Conservation (phyloP, 2,329 filamentous ascomycete species). For the Pseudogymnoascus sp. region DNA sequence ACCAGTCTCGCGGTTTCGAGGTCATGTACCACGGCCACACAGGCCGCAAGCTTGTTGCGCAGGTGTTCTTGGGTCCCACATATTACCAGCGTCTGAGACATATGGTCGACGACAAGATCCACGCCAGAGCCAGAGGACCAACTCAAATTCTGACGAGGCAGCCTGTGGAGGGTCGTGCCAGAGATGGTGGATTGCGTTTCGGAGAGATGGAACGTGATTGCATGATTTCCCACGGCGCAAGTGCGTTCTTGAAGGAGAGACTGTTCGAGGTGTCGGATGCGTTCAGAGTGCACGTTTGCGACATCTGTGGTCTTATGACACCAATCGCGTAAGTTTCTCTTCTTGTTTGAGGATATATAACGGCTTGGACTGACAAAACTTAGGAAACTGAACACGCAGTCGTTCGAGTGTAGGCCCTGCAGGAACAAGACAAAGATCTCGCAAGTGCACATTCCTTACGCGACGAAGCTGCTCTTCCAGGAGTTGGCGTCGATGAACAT, state of each 20-base stretch:
- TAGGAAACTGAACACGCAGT: constrained; percentile 88
- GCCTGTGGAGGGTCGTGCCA: constrained; percentile 94
- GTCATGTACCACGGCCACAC: constrained; percentile 99
- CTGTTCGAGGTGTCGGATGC: constrained; percentile 96
- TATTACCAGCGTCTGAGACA: constrained; percentile 98
- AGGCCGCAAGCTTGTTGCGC: constrained; percentile 83
- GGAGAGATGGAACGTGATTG: constrained; percentile 99
- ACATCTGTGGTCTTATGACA: constrained; percentile 98
- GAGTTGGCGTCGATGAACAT: constrained; percentile 98
- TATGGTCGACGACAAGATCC: constrained; percentile 99
- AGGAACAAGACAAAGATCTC: constrained; percentile 99
- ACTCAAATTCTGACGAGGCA: constrained; percentile 96
- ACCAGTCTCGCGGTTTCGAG: constrained; percentile 95
- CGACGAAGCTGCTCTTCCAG: constrained; percentile 96
- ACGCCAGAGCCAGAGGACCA: constrained; percentile 93
- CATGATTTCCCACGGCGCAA: constrained; percentile 99
- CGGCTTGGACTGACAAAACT: constrained; percentile 30
- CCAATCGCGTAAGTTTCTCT: constrained; percentile 80
- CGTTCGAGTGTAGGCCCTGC: constrained; percentile 94
- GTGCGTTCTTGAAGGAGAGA: constrained; percentile 93
- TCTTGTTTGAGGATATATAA: constrained; percentile 10
- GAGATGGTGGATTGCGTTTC: constrained; percentile 97
- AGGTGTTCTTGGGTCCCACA: constrained; percentile 94
- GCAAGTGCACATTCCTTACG: constrained; percentile 95
- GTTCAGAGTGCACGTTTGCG: constrained; percentile 96